Evolutionary conservation across 257 asterid genomes (phyloP), one percentile per base, ranked within the genome.

Genomic region (Lavandula angustifolia): DNA sequence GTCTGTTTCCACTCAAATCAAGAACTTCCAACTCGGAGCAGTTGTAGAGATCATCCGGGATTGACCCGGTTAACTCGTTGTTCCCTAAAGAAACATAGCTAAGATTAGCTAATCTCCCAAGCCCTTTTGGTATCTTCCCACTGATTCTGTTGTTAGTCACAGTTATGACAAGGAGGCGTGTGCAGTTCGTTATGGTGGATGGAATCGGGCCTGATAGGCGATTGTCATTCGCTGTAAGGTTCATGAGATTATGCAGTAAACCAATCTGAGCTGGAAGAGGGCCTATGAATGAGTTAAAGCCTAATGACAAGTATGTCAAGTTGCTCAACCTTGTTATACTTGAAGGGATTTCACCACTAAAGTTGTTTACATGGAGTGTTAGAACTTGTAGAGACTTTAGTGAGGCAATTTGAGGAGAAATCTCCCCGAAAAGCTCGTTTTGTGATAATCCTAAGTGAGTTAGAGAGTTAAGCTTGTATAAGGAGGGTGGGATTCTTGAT

Each of bases 361-460:
- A 81, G 29, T 77, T 76, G 70, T 88, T 91, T 3, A 70, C 68
- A 51, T 91, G 98, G 63, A 91, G 94, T 38, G 96, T 91, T 13
- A 91, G 70, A 9, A 86, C 76, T 75, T 84, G 27, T 16, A 91
- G 63, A 16, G 98, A 84, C 60, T 62, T 73, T 77, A 84, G 62
- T 8, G 76, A 78, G 18, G 80, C 85, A 2, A 91, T 73, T 41
- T 54, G 65, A 1, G 80, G 32, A 27, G 94, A 84, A 44, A 91
- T 81, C 8, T 7, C 5, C 9, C 95, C 98, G 0, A 12, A 60
- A 22, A 91, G 66, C 18, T 70, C 69, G 65, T 91, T 91, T 54
- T 78, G 70, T 7, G 96, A 83, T 42, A 91, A 80, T 7, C 85
- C 94, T 54, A 91, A 80, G 51, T 51, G 62, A 38, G 69, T 76